Conservation (phyloP, 1,139 yeast genomes). For the Suhomyces wounanorum region DNA sequence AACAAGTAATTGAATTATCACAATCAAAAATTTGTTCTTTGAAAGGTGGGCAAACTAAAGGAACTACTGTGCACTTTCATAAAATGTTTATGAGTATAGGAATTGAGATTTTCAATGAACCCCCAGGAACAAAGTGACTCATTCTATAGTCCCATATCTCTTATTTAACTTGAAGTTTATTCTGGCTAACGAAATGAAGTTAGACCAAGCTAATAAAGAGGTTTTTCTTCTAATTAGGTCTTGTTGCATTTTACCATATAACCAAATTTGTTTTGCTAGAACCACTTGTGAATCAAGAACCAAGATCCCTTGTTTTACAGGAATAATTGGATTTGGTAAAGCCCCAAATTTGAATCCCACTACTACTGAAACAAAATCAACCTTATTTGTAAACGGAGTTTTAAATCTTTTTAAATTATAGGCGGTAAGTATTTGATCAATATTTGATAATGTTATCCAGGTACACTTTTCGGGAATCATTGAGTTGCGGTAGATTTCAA, state of each 20-base stretch:
- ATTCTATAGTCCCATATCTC: slow-evolving; percentile 12
- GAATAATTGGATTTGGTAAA: slow-evolving; percentile 32
- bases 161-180: slow-evolving; percentile 26
- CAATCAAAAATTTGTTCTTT: slow-evolving; percentile 14
- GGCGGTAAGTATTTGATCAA: slow-evolving; percentile 25
- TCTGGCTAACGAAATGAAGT: slow-evolving; percentile 23
- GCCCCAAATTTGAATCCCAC: slow-evolving; percentile 34
- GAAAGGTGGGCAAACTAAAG: slow-evolving; percentile 30
- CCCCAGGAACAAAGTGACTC: slow-evolving; percentile 37
- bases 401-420: slow-evolving; percentile 13
- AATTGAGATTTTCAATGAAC: slow-evolving; percentile 33
- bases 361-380: slow-evolving; percentile 38
- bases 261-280: slow-evolving; percentile 32
- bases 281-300: slow-evolving; percentile 23
- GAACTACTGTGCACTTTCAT: slow-evolving; percentile 28
- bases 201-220: slow-evolving; percentile 25
- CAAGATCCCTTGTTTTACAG: slow-evolving; percentile 34
- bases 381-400: slow-evolving; percentile 7
- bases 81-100: slow-evolving; percentile 18
- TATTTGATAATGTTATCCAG: slow-evolving; percentile 32
- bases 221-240: slow-evolving; percentile 11
- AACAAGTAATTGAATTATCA: slow-evolving; percentile 10
- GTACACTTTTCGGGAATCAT: slow-evolving; percentile 38
- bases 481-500: slow-evolving; percentile 33
- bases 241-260: slow-evolving; percentile 24